Conservation (phyloP, 2,329 filamentous ascomycete genomes). For the Stachybotrys chlorohalonatus region DNA sequence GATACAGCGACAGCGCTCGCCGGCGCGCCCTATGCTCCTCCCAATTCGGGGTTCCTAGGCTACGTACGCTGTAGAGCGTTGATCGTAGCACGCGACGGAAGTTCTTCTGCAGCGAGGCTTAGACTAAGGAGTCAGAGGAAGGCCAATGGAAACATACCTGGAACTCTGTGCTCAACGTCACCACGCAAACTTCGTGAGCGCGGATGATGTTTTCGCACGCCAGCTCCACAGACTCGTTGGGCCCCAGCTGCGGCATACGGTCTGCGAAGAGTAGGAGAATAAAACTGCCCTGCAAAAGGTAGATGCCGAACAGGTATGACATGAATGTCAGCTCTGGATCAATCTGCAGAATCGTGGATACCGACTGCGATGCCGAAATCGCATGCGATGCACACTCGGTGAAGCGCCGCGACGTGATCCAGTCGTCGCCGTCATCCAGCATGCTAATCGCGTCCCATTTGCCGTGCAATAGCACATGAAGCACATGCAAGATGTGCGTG, state of each 20-base stretch:
- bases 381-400: constrained; percentile 35
- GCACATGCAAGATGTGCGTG: constrained; percentile 36
- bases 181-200: constrained; percentile 41
- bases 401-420: constrained; percentile 36
- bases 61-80: constrained; percentile 36
- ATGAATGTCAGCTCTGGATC: constrained; percentile 42
- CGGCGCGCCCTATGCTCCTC: constrained; percentile 35
- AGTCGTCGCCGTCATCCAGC: constrained; percentile 38
- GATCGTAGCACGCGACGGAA: constrained; percentile 44
- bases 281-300: constrained; percentile 41
- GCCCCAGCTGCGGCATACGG: constrained; percentile 35
- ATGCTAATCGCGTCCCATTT: constrained; percentile 41
- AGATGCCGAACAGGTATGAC: constrained; percentile 44
- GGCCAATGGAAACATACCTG: constrained; percentile 22
- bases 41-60: constrained; percentile 26
- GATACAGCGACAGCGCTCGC: constrained; percentile 42
- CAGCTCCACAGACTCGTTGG: constrained; percentile 34
- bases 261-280: constrained; percentile 39
- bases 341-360: constrained; percentile 34
- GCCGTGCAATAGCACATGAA: constrained; percentile 37
- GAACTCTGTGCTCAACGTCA: constrained; percentile 39
- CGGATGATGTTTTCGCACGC: constrained; percentile 41
- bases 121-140: background rate
- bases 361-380: constrained; percentile 34
- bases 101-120: constrained; percentile 30